Base-by-base conservation (phyloP, 805 yeast species). In the Cyberlindnera xishuangbannaensis region DNA sequence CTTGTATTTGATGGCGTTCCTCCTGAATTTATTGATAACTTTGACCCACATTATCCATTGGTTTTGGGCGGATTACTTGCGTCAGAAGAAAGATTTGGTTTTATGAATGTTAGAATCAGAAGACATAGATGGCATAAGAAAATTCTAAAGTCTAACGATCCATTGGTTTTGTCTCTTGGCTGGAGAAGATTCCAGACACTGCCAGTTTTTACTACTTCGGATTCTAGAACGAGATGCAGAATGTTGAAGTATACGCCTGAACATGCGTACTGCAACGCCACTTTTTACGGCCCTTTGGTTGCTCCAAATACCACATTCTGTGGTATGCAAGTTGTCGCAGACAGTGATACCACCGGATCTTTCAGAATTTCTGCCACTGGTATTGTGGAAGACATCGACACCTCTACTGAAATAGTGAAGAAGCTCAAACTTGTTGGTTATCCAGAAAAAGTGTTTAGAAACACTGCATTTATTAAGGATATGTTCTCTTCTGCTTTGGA, bases 41-140 rank as follows among this genome's bases (percentile, higher is more conserved):
- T 92, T 53, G 80, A 86, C 50, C 94, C 98, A 2, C 69, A 64
- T 26, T 87, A 65, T 52, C 97, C 98, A 10, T 67, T 92, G 18
- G 73, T 92, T 13, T 62, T 94, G 48, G 99, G 99, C 39, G 97
- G 97, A 3, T 64, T 92, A 37, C 65, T 90, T 39, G 76, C 92
- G 23, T 85, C 95, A 5, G 99, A 92, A 56, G 82, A 87, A 37
- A 71, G 95, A 53, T 90, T 88, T 55, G 99, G 98, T 6, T 81
- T 83, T 52, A 69, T 87, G 64, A 90, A 85, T 54, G 96, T 85
- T 30, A 77, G 97, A 64, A 76, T 92, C 41, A 87, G 96, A 76
- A 79, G 96, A 61, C 99, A 92, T 58, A 78, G 98, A 67, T 92
- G 99, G 99, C 97, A 92, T 62, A 90, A 87, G 56, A 87, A 87